Evolutionary conservation across 768 basidiomycete genomes (phyloP).

Genomic region (Xanthoconium purpureum): DNA sequence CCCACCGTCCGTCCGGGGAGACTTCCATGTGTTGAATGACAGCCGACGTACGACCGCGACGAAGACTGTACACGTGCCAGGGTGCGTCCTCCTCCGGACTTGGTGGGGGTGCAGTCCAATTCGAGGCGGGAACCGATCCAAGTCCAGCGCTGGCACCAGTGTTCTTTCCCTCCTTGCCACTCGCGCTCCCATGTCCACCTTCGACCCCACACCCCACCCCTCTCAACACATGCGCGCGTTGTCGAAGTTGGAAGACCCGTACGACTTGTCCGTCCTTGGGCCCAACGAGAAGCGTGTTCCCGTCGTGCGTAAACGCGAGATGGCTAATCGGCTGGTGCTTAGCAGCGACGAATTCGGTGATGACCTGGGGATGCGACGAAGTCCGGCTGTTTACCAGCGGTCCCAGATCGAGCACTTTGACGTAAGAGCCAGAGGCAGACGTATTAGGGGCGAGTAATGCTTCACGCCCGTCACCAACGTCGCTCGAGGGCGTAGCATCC

Average conservation of each 20-base stretch:
- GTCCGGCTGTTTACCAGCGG: conserved; percentile 27
- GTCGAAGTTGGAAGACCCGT: conserved; percentile 46
- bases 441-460: conserved; percentile 2
- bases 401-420: conserved; percentile 56
- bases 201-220: background rate
- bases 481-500: conserved; percentile 11
- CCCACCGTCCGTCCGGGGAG: conserved; percentile 58
- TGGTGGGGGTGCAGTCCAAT: background rate
- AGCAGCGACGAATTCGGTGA: conserved; percentile 50
- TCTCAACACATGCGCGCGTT: conserved; percentile 21
- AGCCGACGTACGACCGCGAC: conserved; percentile 69
- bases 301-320: conserved; percentile 52
- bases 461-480: conserved; percentile 11
- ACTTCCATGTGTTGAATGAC: conserved; percentile 49
- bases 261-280: conserved; percentile 55
- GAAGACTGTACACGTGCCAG: conserved; percentile 65
- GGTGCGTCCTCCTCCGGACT: conserved; percentile 27
- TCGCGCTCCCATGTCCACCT: background rate
- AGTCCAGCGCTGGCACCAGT: conserved; percentile 1
- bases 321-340: conserved; percentile 46
- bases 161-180: conserved; percentile 1
- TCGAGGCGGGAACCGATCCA: background rate
- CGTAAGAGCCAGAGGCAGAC: conserved; percentile 39
- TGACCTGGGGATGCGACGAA: conserved; percentile 27
- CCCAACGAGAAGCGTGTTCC: conserved; percentile 47